Percentiles rank a stretch among this genome's conserved stretches.
These are phyloP conservation scores for Aegilops speltoides DNA, from an alignment of 176 grass and related monocot genomes.

Conservation along the genomic window DNA sequence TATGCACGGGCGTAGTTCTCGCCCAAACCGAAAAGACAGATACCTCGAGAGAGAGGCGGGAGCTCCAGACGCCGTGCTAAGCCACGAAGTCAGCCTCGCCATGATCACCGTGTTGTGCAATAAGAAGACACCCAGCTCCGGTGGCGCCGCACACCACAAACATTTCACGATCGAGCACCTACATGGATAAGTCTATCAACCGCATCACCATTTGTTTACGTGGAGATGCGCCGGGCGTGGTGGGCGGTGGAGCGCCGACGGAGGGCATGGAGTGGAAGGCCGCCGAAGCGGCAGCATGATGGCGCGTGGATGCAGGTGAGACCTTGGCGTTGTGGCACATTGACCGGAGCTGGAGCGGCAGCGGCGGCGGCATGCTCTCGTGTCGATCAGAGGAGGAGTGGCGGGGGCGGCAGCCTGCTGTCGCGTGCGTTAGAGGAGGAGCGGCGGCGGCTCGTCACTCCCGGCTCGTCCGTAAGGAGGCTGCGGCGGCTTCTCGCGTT, in stretches of 20 bases:
- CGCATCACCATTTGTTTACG: slow-evolving; percentile 23
- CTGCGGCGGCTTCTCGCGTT: too few relatives aligned
- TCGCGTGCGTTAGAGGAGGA: too few relatives aligned
- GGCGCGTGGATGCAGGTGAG: not conserved
- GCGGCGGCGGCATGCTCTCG: too few relatives aligned
- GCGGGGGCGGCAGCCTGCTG: too few relatives aligned
- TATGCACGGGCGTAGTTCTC: too few relatives aligned
- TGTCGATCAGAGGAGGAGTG: too few relatives aligned
- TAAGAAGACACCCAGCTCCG: slow-evolving; percentile 89
- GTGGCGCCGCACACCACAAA: slow-evolving; percentile 33
- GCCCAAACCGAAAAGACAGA: slow-evolving; percentile 1
- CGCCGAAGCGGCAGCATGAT: too few relatives aligned
- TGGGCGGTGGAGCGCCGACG: slow-evolving; percentile 8
- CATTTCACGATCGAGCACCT: not conserved
- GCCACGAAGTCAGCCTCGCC: slow-evolving; percentile 76
- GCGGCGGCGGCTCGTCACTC: too few relatives aligned
- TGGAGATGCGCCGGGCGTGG: slow-evolving; percentile 38
- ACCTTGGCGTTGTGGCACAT: too few relatives aligned
- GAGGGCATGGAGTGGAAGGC: slow-evolving; percentile 31
- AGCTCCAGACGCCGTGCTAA: slow-evolving; percentile 80
- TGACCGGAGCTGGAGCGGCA: too few relatives aligned
- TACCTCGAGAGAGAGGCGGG: slow-evolving; percentile 84
- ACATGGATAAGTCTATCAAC: not conserved
- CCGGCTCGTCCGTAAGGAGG: too few relatives aligned
- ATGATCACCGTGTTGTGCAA: slow-evolving; percentile 81